Base-by-base conservation (phyloP, 2,329 filamentous ascomycete species). In the Neopestalotiopsis sp. region DNA sequence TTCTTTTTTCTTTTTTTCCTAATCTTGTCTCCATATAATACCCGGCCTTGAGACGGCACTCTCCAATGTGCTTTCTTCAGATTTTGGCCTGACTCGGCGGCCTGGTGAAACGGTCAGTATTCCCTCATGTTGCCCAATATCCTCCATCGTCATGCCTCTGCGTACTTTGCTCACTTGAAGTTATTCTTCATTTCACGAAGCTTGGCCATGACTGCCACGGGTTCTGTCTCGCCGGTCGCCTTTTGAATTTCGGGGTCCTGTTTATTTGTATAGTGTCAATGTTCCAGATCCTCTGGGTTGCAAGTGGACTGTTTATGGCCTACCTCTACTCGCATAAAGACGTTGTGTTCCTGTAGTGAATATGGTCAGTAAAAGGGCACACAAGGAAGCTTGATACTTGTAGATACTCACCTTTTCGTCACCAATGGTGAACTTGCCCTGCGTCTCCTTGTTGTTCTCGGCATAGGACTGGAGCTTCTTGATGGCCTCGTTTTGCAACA, bases 351-450 rank as follows among this genome's bases (percentile, higher is more conserved):
- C 93, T 95, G 71, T 65, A 70, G 70, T 63, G 14, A 4, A 53
- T 24, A 4, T 10, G 13, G 28, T 28, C 28, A 49, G 45, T 10
- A 66, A 10, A 9, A 7, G 10, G 10, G 10, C n/a, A 20, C 10
- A 20, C n/a, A 9, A 20, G 17, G 28, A 12, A n/a, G 0, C 24
- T 17, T 32, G n/a, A 65, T 17, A n/a, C 28, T 49, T 24, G 20
- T 7, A 5, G 28, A 17, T 10, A 49, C 81, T 68, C 81, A 94
- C 93, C 91, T 98, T 98, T 83, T 99, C 96, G 77, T 99, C 94
- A 0, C 92, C 95, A 80, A 99, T 98, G 0, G 95, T 99, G 75
- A 97, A 98, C 77, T 94, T 93, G 61, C 96, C 96, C 80, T 97
- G 95, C 1, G 96, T 98, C 83, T 98, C 89, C 81, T 91, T 85